Base-by-base conservation (phyloP, 257 asterid genomes). In the Rhazya stricta region DNA sequence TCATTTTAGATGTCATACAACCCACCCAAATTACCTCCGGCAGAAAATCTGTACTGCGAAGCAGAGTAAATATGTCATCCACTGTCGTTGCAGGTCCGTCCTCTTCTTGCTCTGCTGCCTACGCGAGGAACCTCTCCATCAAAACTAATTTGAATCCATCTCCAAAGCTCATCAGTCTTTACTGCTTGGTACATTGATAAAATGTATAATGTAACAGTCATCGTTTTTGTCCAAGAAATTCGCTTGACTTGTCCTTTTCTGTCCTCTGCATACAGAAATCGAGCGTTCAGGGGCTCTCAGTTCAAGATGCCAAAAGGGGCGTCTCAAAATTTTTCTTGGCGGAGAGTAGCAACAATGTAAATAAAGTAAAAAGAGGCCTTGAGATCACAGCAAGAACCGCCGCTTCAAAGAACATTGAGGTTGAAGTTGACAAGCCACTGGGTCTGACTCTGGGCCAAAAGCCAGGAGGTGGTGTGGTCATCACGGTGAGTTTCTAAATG, bases 361-460 rank as follows among this genome's bases (percentile, higher is more conserved):
- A 10, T 54, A 63, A 67, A 71, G 75, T 67, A 70, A 85, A 69
- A 60, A 84, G 84, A 79, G 81, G 87, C 13, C 79, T 89, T 61
- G 85, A 89, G 76, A 85, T 94, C 62, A 85, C 75, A 4, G 96
- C 97, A 62, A 89, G 88, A 81, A 77, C 89, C 29, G 88, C 91
- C 46, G 89, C 96, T 74, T 87, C 96, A 1, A 92, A 90, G 88
- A 88, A 80, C 65, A 92, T 94, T 54, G 99, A 94, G 87, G 98
- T 89, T 68, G 99, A 94, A 73, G 99, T 94, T 75, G 97, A 90
- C 45, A 94, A 94, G 89, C 99, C 99, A 23, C 75, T 94, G 86
- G 99, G 99, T n/a, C 83, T 94, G 81, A 92, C 96, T 74, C 69
- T 92, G 41, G 98, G 99, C 48, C 98, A 88, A 77, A 94, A 90